These are phyloP conservation scores for Pseudogymnoascus sp. DNA, from an alignment of 2,329 filamentous ascomycete species.

Conservation along the genomic window DNA sequence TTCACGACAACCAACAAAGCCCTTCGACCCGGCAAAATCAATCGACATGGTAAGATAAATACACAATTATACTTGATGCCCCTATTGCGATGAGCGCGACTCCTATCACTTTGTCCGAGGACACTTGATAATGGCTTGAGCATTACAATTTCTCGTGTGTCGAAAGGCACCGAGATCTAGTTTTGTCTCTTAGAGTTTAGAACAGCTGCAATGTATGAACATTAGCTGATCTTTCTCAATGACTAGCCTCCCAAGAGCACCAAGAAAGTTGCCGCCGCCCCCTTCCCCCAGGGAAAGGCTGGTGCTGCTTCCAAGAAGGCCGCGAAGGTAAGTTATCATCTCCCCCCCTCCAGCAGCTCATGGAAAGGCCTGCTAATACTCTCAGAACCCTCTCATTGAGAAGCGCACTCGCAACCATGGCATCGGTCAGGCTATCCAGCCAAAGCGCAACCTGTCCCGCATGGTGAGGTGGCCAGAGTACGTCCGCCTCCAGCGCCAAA, in stretches of 20 bases:
- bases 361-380: conserved; percentile 3
- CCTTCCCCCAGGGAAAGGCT: conserved; percentile 92
- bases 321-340: conserved; percentile 70
- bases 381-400: conserved; percentile 97
- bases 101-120: conserved; percentile 27
- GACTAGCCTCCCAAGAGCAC: conserved; percentile 85
- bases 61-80: conserved; percentile 13
- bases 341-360: conserved; percentile 7
- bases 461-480: conserved; percentile 99
- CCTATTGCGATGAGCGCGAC: conserved; percentile 21
- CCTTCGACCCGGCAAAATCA: conserved; percentile 40
- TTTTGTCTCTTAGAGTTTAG: conserved; percentile 80
- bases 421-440: conserved; percentile 98
- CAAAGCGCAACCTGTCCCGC: conserved; percentile 86
- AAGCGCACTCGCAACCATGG: conserved; percentile 96
- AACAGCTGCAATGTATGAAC: conserved; percentile 73
- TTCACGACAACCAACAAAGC: conserved; percentile 36
- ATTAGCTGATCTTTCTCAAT: conserved; percentile 40
- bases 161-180: conserved; percentile 25
- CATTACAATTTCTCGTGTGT: conserved; percentile 29
- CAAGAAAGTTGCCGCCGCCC: conserved; percentile 97
- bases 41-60: conserved; percentile 55
- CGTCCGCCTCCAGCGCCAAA: conserved; percentile 80
- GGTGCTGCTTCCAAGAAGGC: conserved; percentile 77
- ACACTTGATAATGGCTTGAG: conserved; percentile 55